phyloP scores from a whole-genome alignment of 164 flowering plant genomes.

The Vitis cinerea region DNA sequence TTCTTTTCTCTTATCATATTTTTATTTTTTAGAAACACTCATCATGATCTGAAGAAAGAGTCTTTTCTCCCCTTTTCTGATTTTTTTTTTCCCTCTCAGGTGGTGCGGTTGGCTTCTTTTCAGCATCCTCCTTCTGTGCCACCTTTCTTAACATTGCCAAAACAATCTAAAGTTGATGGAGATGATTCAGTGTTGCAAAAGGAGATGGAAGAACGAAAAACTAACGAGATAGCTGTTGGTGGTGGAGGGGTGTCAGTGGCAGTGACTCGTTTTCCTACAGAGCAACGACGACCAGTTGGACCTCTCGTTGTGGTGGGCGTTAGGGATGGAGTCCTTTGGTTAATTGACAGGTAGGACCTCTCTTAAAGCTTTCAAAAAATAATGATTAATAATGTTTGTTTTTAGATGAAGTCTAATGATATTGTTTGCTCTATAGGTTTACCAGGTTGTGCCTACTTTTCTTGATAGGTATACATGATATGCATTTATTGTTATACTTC shows the following conservation, averaged over 20 bases:
- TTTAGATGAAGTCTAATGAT: too few species aligned
- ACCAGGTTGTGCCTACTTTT: too few species aligned
- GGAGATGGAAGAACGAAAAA: constrained; percentile 71
- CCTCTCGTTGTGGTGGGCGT: constrained; percentile 95
- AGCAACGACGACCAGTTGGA: constrained; percentile 96
- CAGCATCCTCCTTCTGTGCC: constrained; percentile 97
- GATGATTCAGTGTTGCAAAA: constrained; percentile 60
- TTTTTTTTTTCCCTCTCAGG: constrained; percentile 42
- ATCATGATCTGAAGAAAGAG: too few species aligned
- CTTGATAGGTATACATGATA: too few species aligned
- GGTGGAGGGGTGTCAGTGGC: constrained; percentile 99
- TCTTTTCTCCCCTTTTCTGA: not conserved
- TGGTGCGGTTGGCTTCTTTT: constrained; percentile 94
- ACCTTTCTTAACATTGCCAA: constrained; percentile 83
- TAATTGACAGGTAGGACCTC: constrained; percentile 72
- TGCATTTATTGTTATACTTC: too few species aligned
- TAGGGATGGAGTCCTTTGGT: constrained; percentile 97
- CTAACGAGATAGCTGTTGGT: constrained; percentile 93
- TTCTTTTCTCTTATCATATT: not conserved
- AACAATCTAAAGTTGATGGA: constrained; percentile 71
- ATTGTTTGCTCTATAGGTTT: too few species aligned
- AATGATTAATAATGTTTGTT: too few species aligned
- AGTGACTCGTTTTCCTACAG: constrained; percentile 93
- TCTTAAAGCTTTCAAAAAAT: not conserved
- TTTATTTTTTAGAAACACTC: too few species aligned